Percentiles rank a stretch among this genome's conserved stretches.
These are phyloP conservation scores for Cladosporium cucumerinum DNA, from an alignment of 2,329 filamentous ascomycete species.

Conservation along the genomic window DNA sequence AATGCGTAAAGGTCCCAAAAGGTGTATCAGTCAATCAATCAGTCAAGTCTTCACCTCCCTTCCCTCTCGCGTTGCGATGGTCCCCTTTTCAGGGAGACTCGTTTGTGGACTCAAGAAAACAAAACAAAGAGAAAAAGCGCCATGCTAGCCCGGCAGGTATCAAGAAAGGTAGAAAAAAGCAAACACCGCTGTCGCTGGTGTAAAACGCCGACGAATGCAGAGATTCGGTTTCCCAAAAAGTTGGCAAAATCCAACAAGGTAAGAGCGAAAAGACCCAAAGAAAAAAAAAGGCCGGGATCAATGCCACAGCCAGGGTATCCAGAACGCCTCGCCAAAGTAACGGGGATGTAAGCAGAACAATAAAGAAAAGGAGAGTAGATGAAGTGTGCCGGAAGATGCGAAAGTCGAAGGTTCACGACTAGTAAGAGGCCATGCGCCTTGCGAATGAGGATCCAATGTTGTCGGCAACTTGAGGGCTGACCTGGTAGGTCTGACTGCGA, in stretches of 20 bases:
- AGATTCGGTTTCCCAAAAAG: neutral
- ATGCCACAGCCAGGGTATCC: constrained; percentile 13
- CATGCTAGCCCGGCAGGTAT: constrained; percentile 8
- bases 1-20: constrained; percentile 12
- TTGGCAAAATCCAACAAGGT: constrained; percentile 9
- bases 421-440: constrained; percentile 38
- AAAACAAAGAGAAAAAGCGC: constrained; percentile 9
- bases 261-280: constrained; percentile 8
- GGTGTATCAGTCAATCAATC: constrained; percentile 13
- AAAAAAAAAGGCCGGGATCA: neutral
- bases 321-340: constrained; percentile 16
- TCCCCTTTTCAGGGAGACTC: neutral
- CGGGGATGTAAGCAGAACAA: neutral
- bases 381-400: neutral
- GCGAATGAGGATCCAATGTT: constrained; percentile 33
- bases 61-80: neutral
- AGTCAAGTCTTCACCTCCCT: neutral
- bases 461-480: constrained; percentile 30
- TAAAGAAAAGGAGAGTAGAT: constrained; percentile 1
- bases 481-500: constrained; percentile 31
- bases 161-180: neutral
- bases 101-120: neutral
- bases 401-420: neutral
- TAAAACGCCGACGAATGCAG: constrained; percentile 5
- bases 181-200: constrained; percentile 4